A percentile compares a stretch with the other conserved stretches of the same genome.
These are phyloP conservation scores for Bifiguratus adelaidae DNA, from an alignment of 192 early-diverging fungal genomes.

Conservation along the genomic window DNA sequence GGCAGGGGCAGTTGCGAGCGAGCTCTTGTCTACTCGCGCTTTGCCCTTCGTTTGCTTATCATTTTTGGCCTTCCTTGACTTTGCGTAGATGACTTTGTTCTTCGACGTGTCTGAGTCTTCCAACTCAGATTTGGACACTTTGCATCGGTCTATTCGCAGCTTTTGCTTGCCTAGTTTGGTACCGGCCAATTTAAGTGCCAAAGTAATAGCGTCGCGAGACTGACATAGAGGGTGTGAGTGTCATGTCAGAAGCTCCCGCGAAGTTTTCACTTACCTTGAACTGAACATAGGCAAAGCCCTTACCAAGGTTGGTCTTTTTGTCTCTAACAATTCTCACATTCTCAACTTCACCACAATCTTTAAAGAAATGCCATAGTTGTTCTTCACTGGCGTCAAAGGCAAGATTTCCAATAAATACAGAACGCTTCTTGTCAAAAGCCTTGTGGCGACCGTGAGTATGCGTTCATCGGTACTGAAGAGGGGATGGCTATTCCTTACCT, in stretches of 20 bases:
- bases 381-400: conserved; percentile 66
- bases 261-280: conserved; percentile 31
- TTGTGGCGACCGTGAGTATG: too few relatives aligned
- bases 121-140: conserved; percentile 13
- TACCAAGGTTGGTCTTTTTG: conserved; percentile 74
- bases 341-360: conserved; percentile 56
- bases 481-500: conserved; percentile 11
- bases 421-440: conserved; percentile 64
- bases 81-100: neutral
- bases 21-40: conserved; percentile 18
- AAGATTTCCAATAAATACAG: conserved; percentile 65
- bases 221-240: conserved; percentile 6
- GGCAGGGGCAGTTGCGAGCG: conserved; percentile 7
- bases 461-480: too few relatives aligned
- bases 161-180: conserved; percentile 49
- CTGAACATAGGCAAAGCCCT: conserved; percentile 91
- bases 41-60: neutral
- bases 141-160: conserved; percentile 48
- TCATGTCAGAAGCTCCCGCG: neutral
- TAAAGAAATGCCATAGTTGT: conserved; percentile 60
- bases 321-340: conserved; percentile 83
- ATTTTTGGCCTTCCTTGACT: conserved; percentile 1
- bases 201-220: conserved; percentile 57
- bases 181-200: conserved; percentile 71
- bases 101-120: conserved; percentile 1